phyloP scores from a whole-genome alignment of 352 stramenopile species.

The Globisporangium nodosum region DNA sequence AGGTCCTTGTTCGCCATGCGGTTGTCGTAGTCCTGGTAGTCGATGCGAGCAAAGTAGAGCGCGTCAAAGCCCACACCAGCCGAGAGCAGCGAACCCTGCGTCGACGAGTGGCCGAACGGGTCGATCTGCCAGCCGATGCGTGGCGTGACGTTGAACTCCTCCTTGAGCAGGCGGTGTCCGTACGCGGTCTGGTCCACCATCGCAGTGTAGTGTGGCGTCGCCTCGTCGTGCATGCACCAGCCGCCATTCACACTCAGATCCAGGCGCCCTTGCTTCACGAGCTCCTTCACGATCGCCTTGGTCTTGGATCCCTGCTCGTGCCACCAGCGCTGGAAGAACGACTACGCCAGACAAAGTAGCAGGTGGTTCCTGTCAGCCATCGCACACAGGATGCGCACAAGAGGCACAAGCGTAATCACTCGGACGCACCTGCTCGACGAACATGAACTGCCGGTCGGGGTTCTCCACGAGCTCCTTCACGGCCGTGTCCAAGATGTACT shows the following conservation, averaged over 20 bases:
- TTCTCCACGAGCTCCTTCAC: constrained; percentile 86
- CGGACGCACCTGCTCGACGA: constrained; percentile 78
- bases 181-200: constrained; percentile 99
- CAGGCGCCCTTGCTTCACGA: constrained; percentile 90
- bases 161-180: constrained; percentile 92
- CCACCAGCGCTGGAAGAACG: constrained; percentile 97
- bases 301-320: constrained; percentile 75
- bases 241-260: constrained; percentile 94
- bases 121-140: constrained; percentile 98
- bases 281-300: constrained; percentile 70
- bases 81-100: constrained; percentile 90
- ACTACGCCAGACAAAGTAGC: constrained; percentile 18
- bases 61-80: constrained; percentile 93
- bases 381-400: too few species aligned
- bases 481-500: constrained; percentile 95
- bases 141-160: constrained; percentile 92
- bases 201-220: constrained; percentile 92
- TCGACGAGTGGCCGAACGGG: constrained; percentile 92
- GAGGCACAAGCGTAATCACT: not conserved
- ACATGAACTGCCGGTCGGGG: constrained; percentile 92
- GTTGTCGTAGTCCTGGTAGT: constrained; percentile 95
- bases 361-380: not conserved
- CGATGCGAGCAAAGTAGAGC: constrained; percentile 97
- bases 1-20: constrained; percentile 83
- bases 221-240: constrained; percentile 99